These are phyloP conservation scores for Coprinellus micaceus DNA, from an alignment of 768 basidiomycete species.

Conservation along the genomic window DNA sequence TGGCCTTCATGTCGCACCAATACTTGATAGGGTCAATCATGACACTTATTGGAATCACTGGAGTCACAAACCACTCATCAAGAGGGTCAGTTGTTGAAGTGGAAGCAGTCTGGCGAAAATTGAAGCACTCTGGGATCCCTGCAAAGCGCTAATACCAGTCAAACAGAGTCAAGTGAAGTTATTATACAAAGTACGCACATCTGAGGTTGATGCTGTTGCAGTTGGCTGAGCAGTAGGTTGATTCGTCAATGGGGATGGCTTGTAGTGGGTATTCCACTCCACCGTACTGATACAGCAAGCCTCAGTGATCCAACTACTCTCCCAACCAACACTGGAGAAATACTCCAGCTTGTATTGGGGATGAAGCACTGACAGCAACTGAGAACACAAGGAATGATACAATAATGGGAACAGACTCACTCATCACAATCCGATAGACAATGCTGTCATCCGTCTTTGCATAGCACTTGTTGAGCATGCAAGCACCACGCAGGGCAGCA, in stretches of 20 bases:
- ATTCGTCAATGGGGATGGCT: not conserved
- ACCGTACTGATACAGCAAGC: slow-evolving; percentile 15
- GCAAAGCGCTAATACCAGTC: slow-evolving; percentile 4
- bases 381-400: not conserved
- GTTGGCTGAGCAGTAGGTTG: not conserved
- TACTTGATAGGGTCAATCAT: slow-evolving; percentile 11
- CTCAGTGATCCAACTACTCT: slow-evolving; percentile 21
- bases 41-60: slow-evolving; percentile 5
- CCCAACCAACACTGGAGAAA: slow-evolving; percentile 20
- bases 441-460: slow-evolving; percentile 19
- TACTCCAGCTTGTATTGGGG: slow-evolving; percentile 23
- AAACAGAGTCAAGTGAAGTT: too few relatives aligned
- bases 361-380: slow-evolving; percentile 21
- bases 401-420: slow-evolving; percentile 11
- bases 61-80: slow-evolving; percentile 11
- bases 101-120: not conserved
- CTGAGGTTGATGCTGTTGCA: not conserved
- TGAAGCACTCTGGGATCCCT: not conserved
- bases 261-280: slow-evolving; percentile 20
- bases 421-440: slow-evolving; percentile 25
- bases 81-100: not conserved
- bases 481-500: slow-evolving; percentile 16
- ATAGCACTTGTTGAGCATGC: slow-evolving; percentile 29
- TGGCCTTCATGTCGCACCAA: slow-evolving; percentile 9
- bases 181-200: not conserved